Percentiles rank a stretch among this genome's conserved stretches.
phyloP scores from a whole-genome alignment of 257 asterid species.

The Capsicum rhomboideum region DNA sequence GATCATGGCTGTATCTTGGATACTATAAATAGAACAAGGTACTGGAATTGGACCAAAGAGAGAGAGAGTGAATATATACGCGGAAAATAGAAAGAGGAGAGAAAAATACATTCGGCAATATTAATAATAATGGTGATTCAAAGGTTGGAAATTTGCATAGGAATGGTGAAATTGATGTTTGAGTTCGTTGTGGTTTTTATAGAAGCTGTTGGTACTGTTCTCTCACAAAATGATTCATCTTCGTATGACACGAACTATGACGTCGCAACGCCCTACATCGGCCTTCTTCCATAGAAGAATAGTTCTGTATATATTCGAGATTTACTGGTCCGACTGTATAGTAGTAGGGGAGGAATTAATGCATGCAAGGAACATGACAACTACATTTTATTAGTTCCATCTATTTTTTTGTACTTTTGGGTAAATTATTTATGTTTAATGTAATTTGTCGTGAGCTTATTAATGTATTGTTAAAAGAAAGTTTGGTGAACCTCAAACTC shows the following conservation, averaged over 20 bases:
- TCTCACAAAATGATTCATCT: conserved; percentile 5
- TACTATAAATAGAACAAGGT: background rate
- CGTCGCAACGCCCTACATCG: conserved; percentile 29
- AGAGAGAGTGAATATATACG: background rate
- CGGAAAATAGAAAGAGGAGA: background rate
- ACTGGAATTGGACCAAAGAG: background rate
- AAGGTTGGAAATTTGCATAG: conserved; percentile 45
- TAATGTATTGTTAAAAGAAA: background rate
- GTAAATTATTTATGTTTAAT: background rate
- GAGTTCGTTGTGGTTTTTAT: conserved; percentile 31
- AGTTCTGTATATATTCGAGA: background rate
- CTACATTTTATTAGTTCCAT: background rate
- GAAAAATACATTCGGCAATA: background rate
- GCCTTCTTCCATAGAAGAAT: conserved; percentile 37
- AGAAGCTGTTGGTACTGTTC: conserved; percentile 33
- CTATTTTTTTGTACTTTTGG: background rate
- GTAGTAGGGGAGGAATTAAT: background rate
- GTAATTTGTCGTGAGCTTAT: background rate
- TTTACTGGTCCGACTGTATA: background rate
- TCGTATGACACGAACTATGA: background rate
- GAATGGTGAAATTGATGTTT: conserved; percentile 30
- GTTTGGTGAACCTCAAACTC: no score
- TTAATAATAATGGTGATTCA: conserved; percentile 24
- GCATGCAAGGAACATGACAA: background rate
- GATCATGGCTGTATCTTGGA: no score